Evolutionary conservation across 2,329 filamentous ascomycete genomes (phyloP).

Genomic region (Sporothrix schenckii): DNA sequence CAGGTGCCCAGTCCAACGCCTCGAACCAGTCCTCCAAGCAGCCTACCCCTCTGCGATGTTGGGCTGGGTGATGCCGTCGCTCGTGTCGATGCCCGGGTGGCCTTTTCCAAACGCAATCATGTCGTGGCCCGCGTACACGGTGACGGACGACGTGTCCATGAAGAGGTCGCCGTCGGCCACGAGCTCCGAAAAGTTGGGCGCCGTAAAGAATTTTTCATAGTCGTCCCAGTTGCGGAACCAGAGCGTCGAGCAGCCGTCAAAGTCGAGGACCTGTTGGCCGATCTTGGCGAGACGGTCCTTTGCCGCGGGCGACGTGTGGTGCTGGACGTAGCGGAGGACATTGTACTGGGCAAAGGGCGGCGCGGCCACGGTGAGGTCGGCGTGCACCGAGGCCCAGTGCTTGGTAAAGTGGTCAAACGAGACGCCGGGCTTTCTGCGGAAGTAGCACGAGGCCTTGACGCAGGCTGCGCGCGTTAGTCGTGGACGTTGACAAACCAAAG

Average conservation of each 20-base stretch:
- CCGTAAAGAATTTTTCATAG: constrained; percentile 22
- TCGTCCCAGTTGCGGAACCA: constrained; percentile 29
- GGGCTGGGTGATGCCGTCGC: constrained; percentile 18
- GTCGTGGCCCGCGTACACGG: constrained; percentile 28
- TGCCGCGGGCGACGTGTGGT: constrained; percentile 27
- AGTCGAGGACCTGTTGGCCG: constrained; percentile 12
- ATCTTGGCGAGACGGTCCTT: constrained; percentile 8
- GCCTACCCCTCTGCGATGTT: neutral
- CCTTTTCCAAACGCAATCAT: constrained; percentile 28
- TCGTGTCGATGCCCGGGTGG: constrained; percentile 23
- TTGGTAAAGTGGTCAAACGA: constrained; percentile 26
- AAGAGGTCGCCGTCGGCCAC: constrained; percentile 22
- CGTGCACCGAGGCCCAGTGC: constrained; percentile 26
- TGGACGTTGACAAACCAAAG: neutral
- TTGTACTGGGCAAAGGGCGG: constrained; percentile 22
- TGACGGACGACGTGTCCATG: constrained; percentile 24
- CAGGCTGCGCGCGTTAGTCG: neutral
- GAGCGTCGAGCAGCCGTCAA: constrained; percentile 29
- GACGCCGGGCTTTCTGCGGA: constrained; percentile 4
- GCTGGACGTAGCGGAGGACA: constrained; percentile 25
- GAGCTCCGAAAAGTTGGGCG: neutral
- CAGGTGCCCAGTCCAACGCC: too few species aligned
- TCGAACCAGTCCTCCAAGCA: neutral
- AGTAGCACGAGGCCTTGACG: constrained; percentile 29
- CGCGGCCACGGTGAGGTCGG: constrained; percentile 24